Evolutionary conservation across 176 grass and related monocot species (phyloP).

Genomic region (Hyparrhenia diplandra): DNA sequence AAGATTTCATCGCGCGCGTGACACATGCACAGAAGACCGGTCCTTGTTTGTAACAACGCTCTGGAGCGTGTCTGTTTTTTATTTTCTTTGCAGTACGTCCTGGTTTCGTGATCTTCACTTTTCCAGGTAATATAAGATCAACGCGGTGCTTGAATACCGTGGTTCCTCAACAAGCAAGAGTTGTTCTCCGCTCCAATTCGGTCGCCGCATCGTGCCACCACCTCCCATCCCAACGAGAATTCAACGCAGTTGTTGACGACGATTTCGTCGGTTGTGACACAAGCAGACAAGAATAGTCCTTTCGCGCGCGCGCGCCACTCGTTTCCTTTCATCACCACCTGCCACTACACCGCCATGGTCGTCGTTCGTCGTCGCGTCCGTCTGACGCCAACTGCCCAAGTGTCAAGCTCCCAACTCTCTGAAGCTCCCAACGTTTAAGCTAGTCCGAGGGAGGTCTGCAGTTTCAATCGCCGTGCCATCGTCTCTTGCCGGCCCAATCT

Average conservation of each 20-base stretch:
- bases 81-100: background rate
- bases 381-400: background rate
- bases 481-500: background rate
- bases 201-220: background rate
- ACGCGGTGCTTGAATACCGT: background rate
- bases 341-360: background rate
- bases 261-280: background rate
- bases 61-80: background rate
- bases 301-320: too few relatives aligned
- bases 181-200: background rate
- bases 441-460: background rate
- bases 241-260: conserved; percentile 8
- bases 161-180: background rate
- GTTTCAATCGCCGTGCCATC: background rate
- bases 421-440: background rate
- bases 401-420: background rate
- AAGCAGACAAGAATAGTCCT: background rate
- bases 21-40: background rate
- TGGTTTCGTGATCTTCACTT: background rate
- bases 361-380: background rate
- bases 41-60: background rate
- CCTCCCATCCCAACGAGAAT: background rate
- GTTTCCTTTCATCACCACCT: background rate
- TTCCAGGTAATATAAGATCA: too few relatives aligned
- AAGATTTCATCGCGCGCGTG: background rate